Base-by-base conservation (phyloP, 306 rosid genomes). In the Cucurbita argyrosperma region DNA sequence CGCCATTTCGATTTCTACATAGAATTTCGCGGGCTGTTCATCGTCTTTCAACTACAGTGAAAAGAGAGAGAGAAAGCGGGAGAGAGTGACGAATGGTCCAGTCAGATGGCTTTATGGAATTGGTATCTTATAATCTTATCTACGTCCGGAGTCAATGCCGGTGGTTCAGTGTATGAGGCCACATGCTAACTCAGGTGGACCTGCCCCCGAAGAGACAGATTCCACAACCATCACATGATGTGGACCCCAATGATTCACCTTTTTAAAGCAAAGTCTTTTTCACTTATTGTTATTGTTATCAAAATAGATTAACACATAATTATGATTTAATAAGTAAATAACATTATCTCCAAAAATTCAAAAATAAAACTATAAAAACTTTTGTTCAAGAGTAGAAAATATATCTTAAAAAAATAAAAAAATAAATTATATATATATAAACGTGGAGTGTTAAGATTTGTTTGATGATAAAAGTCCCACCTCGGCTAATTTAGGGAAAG, bases 141-240 rank as follows among this genome's bases (percentile, higher is more conserved):
- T 35, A 66, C 51, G 76, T 76, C 67, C 16, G 50, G 15, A 14
- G 80, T 57, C 26, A 63, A 26, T 63, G 54, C n/a, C 0, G 58
- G 56, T 37, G 7, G 65, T 87, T 83, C 15, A 13, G 74, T 80
- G 89, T 51, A 77, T 57, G 47, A 7, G 18, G 56, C 77, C 69
- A 16, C 74, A 84, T 5, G 52, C n/a, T 15, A 37, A 74, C 68
- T 51, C 9, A 6, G 16, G 57, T 50, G 64, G 59, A 57, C 8
- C 62, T 74, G 15, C 58, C 85, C 73, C 57, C 62, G 8, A 52
- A 1, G 30, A 37, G 53, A 42, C 71, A 14, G 10, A 35, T 37
- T 61, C 46, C 46, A 61, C 46, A 15, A 43, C n/a, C n/a, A 9
- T 65, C 51, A 43, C 71, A 43, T 65, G 53, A 42, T 8, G 54